Percentiles rank a stretch among this genome's conserved stretches.
These are phyloP conservation scores for Nemania sp. DNA, from an alignment of 2,329 filamentous ascomycete genomes.

Conservation along the genomic window DNA sequence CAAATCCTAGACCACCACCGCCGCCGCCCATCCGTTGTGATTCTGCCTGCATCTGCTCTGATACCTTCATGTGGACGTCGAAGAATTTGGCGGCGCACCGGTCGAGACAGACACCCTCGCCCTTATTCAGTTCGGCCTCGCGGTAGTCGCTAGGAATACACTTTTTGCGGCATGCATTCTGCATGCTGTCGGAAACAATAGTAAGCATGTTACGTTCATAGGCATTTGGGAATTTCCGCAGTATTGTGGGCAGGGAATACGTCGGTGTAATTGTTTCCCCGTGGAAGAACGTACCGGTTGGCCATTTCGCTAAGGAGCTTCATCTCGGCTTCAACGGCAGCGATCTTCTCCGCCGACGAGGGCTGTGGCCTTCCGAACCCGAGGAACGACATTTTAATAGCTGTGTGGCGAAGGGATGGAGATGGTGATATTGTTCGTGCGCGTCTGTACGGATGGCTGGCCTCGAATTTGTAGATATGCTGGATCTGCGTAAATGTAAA, in stretches of 20 bases:
- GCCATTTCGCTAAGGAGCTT: constrained; percentile 98
- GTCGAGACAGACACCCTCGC: constrained; percentile 97
- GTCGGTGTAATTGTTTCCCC: not conserved
- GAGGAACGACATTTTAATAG: constrained; percentile 68
- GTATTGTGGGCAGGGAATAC: not conserved
- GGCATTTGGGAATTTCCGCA: not conserved
- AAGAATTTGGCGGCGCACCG: constrained; percentile 98
- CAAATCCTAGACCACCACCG: constrained; percentile 51
- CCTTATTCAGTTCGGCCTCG: constrained; percentile 97
- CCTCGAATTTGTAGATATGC: too few relatives aligned
- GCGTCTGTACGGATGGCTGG: too few relatives aligned
- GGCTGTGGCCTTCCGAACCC: constrained; percentile 78
- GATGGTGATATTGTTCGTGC: not conserved
- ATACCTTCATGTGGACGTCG: constrained; percentile 96
- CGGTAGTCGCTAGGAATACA: constrained; percentile 92
- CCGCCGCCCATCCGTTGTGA: constrained; percentile 68
- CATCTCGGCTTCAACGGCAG: constrained; percentile 93
- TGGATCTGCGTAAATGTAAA: too few relatives aligned
- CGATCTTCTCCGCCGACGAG: constrained; percentile 95
- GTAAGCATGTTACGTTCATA: constrained; percentile 20
- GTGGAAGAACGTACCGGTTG: constrained; percentile 70
- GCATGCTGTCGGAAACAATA: constrained; percentile 59
- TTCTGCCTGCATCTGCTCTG: constrained; percentile 92
- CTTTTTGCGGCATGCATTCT: constrained; percentile 88
- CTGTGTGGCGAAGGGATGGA: not conserved